Conservation (phyloP, 2,329 filamentous ascomycete species). For the Nigrospora osmanthi region DNA sequence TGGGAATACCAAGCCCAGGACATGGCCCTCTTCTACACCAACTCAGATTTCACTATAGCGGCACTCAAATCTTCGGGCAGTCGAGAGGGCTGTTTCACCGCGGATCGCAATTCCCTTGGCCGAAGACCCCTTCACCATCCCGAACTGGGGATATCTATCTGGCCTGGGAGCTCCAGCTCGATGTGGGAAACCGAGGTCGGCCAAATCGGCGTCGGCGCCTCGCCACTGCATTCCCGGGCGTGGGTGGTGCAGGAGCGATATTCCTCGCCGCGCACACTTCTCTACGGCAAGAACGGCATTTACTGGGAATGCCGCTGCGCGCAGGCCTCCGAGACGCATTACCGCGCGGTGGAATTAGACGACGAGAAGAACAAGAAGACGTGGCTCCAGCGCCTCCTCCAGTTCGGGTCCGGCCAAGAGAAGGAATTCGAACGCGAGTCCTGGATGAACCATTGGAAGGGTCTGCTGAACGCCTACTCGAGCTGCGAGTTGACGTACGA, state of each 20-base stretch:
- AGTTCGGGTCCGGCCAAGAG: neutral
- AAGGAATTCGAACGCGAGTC: too few relatives aligned
- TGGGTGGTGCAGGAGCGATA: constrained; percentile 6
- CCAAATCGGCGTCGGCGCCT: neutral
- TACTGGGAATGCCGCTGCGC: constrained; percentile 6
- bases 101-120: constrained; percentile 1
- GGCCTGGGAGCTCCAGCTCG: neutral
- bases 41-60: constrained; percentile 4
- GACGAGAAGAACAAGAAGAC: constrained; percentile 4
- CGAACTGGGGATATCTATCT: neutral
- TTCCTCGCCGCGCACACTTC: constrained; percentile 3
- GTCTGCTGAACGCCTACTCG: constrained; percentile 1
- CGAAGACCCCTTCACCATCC: neutral
- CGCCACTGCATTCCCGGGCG: constrained; percentile 2
- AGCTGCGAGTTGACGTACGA: constrained; percentile 2
- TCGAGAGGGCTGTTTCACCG: neutral
- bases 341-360: neutral
- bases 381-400: constrained; percentile 1
- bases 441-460: constrained; percentile 4
- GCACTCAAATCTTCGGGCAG: constrained; percentile 1
- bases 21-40: constrained; percentile 3
- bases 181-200: constrained; percentile 3
- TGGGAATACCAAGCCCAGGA: constrained; percentile 1
- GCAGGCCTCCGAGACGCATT: constrained; percentile 2
- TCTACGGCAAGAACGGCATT: constrained; percentile 2